Base-by-base conservation (phyloP, 805 yeast species). In the Teunomyces barrocoloradensis region DNA sequence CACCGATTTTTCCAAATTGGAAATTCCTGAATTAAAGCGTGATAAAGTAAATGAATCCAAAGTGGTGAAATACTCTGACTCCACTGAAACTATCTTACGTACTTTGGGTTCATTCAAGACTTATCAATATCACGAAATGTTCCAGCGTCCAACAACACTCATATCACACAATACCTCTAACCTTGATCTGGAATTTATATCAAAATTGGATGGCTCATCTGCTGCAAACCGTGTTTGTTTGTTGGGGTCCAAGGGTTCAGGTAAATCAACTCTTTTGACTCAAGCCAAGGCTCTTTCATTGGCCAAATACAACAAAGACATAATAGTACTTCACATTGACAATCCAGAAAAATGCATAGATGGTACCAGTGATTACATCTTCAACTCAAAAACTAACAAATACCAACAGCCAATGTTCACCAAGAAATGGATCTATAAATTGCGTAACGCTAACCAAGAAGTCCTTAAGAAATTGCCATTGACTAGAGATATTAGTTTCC, bases 331-430 rank as follows among this genome's bases (percentile, higher is more conserved):
- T 40, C 88, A 87, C 43, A 64, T 89, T 13, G 80, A 89, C 25
- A 70, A 81, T 51, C 82, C 89, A 1, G 78, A 74, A 33, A 66
- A 71, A 27, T 72, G 88, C 18, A 71, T 82, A n/a, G 81, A 87
- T 54, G 97, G 97, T 45, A 71, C 87, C 20, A 76, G 73, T 46
- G 95, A 87, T 64, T 87, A 82, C 59, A 73, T 78, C 50, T 78
- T 64, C 52, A 85, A 84, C 64, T 65, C 70, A 23, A 66, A 68
- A 37, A 60, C 77, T 25, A 63, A 68, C 18, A 55, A 71, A 36
- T 86, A 82, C 63, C 85, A 81, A 43, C 96, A 90, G 67, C 96
- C 92, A 49, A 85, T 86, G 92, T 79, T 74, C 59, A 68, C 86
- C 43, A 81, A 81, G 58, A 74, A 77, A 42, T 75, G 88, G 62